Percentiles rank a stretch among this genome's conserved stretches.
These are phyloP conservation scores for Periconia digitata DNA, from an alignment of 2,329 filamentous ascomycete genomes.

Conservation along the genomic window DNA sequence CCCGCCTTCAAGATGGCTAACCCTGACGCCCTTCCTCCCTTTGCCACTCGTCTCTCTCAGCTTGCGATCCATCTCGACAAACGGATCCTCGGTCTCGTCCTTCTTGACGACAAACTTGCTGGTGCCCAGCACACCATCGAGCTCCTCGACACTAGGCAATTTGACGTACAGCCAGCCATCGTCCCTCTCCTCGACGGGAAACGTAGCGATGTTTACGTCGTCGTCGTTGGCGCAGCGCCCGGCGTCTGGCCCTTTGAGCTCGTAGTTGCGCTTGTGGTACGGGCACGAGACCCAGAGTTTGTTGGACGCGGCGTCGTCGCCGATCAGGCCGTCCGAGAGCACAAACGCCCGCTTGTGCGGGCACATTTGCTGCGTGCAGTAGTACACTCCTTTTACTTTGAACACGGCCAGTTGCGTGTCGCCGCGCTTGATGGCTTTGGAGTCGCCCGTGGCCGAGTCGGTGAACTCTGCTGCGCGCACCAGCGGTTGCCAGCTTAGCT, in stretches of 20 bases:
- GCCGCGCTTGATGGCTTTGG: constrained; percentile 77
- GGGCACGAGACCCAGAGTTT: constrained; percentile 87
- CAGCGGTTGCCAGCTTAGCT: constrained; percentile 77
- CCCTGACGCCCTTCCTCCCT: constrained; percentile 53
- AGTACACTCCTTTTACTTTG: constrained; percentile 77
- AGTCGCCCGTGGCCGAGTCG: constrained; percentile 70
- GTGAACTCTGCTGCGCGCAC: constrained; percentile 71
- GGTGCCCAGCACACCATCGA: constrained; percentile 78
- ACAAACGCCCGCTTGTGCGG: constrained; percentile 89
- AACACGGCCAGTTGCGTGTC: constrained; percentile 89
- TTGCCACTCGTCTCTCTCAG: constrained; percentile 52
- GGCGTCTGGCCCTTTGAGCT: constrained; percentile 65
- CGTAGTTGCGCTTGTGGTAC: constrained; percentile 87
- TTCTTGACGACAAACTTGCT: constrained; percentile 76
- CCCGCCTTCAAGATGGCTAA: constrained; percentile 49
- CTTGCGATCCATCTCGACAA: constrained; percentile 59
- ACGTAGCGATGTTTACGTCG: constrained; percentile 77
- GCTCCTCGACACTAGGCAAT: constrained; percentile 76
- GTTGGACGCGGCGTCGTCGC: constrained; percentile 61
- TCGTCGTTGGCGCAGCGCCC: constrained; percentile 76
- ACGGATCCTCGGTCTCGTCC: constrained; percentile 63
- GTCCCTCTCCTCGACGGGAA: constrained; percentile 71
- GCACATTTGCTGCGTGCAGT: constrained; percentile 92
- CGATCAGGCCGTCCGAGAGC: constrained; percentile 82
- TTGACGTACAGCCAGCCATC: constrained; percentile 81